Evolutionary conservation across 495 filamentous ascomycete genomes (phyloP).

Genomic region (Lineolata rhizophorae): DNA sequence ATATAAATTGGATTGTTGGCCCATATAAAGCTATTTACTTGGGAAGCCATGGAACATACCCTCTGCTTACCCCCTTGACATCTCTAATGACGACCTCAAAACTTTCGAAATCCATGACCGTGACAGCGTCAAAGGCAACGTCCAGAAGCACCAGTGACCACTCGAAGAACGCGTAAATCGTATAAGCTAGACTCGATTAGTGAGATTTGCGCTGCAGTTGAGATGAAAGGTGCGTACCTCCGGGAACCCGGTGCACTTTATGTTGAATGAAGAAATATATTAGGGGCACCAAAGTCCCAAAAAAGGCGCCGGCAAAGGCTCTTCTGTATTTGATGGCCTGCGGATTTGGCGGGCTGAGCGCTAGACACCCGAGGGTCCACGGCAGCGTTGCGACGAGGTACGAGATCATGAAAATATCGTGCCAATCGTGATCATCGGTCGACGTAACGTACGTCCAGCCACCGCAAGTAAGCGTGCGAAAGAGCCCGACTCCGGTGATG

Average conservation of each 20-base stretch:
- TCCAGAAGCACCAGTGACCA: conserved; percentile 91
- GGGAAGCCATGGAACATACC: conserved; percentile 98
- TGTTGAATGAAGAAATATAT: conserved; percentile 98
- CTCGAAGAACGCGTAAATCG: conserved; percentile 96
- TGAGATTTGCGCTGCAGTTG: neutral
- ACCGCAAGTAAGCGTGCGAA: conserved; percentile 83
- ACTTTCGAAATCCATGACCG: conserved; percentile 77
- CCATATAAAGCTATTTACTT: conserved; percentile 36
- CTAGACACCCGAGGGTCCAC: conserved; percentile 84
- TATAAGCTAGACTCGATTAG: conserved; percentile 47
- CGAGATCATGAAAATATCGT: conserved; percentile 98
- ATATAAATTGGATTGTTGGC: conserved; percentile 4
- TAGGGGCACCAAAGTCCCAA: conserved; percentile 72
- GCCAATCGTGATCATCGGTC: conserved; percentile 95
- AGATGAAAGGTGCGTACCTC: conserved; percentile 39
- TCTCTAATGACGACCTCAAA: conserved; percentile 83
- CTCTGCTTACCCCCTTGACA: conserved; percentile 78
- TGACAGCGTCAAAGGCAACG: conserved; percentile 91
- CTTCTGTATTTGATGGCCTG: conserved; percentile 77
- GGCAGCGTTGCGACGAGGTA: conserved; percentile 88
- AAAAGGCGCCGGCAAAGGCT: conserved; percentile 64
- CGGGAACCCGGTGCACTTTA: conserved; percentile 83
- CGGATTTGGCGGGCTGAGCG: conserved; percentile 68
- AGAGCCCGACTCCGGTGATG: conserved; percentile 56
- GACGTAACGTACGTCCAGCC: conserved; percentile 99